Conservation (phyloP, 345 rosid species). For the Limnanthes douglasii region DNA sequence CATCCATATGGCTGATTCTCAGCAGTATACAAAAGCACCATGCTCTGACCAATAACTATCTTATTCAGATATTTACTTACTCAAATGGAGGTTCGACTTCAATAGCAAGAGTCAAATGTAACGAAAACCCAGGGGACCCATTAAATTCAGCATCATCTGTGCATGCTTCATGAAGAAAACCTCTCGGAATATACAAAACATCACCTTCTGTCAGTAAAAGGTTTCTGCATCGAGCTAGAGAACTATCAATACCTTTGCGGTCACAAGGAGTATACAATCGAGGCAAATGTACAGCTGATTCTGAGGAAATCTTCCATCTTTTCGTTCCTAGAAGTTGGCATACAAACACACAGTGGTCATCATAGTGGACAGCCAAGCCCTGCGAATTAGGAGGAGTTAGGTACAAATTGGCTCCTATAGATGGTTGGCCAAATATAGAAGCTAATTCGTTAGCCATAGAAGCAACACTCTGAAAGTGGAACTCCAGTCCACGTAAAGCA, state of each 20-base stretch:
- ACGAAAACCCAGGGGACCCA: slow-evolving; percentile 21
- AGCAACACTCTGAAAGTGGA: slow-evolving; percentile 29
- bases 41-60: too few species aligned
- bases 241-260: slow-evolving; percentile 8
- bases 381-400: slow-evolving; percentile 49
- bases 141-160: slow-evolving; percentile 8
- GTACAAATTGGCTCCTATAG: slow-evolving; percentile 48
- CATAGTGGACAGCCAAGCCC: slow-evolving; percentile 40
- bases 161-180: slow-evolving; percentile 37
- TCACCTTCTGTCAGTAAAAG: slow-evolving; percentile 34
- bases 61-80: slow-evolving; percentile 31
- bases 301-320: slow-evolving; percentile 27
- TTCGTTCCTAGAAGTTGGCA: slow-evolving; percentile 40
- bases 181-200: slow-evolving; percentile 48
- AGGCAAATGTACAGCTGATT: slow-evolving; percentile 24
- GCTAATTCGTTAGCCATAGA: slow-evolving; percentile 33
- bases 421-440: slow-evolving; percentile 51
- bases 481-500: slow-evolving; percentile 43
- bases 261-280: slow-evolving; percentile 27
- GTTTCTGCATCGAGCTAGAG: slow-evolving; percentile 10
- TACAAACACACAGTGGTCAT: slow-evolving; percentile 55
- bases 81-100: slow-evolving; percentile 58
- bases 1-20: too few species aligned
- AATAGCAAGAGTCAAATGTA: slow-evolving; percentile 41
- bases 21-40: too few species aligned